A percentile compares a stretch with the other conserved stretches of the same genome.
phyloP scores from a whole-genome alignment of 768 basidiomycete genomes.

The Porphyrellus cyaneotinctus region DNA sequence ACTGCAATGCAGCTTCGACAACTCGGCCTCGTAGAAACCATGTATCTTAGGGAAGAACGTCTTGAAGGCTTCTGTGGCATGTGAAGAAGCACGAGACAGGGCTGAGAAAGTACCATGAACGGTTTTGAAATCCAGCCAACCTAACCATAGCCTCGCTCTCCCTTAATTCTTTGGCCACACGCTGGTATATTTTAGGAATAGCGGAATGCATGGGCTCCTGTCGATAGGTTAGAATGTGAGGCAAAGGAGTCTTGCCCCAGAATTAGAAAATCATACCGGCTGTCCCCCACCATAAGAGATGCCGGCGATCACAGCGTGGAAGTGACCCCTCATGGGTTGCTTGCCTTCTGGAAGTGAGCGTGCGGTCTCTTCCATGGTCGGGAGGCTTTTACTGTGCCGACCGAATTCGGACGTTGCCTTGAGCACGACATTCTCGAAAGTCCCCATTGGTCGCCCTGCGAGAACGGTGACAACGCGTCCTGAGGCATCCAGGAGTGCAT shows the following conservation, averaged over 20 bases:
- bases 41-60: background rate
- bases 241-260: too few relatives aligned
- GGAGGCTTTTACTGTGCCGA: background rate
- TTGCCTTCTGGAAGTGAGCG: too few relatives aligned
- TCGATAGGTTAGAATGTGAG: accelerated
- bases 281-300: slow-evolving; percentile 2
- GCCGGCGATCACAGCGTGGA: background rate
- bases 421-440: background rate
- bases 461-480: background rate
- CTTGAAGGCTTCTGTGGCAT: background rate
- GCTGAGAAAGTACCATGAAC: background rate
- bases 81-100: background rate
- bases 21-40: background rate
- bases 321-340: background rate
- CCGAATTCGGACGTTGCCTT: background rate
- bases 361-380: too few relatives aligned
- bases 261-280: background rate
- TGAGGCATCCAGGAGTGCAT: background rate
- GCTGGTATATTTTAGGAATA: accelerated
- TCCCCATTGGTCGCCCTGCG: background rate
- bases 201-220: background rate
- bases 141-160: background rate
- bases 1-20: background rate
- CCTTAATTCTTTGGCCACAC: background rate
- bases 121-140: slow-evolving; percentile 1